Evolutionary conservation across 148 eudicot species (phyloP).

Genomic region (Camellia sinensis): DNA sequence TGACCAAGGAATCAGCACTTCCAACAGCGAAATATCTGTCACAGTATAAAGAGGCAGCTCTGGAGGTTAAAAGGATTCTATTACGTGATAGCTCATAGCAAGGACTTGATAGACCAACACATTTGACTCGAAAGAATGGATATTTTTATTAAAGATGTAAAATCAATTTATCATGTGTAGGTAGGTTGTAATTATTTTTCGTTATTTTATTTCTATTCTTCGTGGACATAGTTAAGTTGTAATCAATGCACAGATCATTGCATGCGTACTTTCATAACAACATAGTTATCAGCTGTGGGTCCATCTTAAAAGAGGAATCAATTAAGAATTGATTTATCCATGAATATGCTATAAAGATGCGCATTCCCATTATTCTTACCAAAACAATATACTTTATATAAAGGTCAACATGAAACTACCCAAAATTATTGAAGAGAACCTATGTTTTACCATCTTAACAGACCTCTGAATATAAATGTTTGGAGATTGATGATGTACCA

Average conservation of each 20-base stretch:
- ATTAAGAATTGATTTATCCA: neutral
- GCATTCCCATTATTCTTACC: neutral
- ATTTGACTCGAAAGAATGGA: neutral
- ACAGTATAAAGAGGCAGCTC: neutral
- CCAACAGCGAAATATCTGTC: constrained; percentile 97
- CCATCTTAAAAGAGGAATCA: neutral
- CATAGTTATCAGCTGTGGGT: neutral
- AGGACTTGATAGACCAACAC: neutral
- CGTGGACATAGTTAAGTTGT: neutral
- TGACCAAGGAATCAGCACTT: constrained; percentile 98
- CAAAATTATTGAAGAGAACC: neutral
- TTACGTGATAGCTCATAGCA: neutral
- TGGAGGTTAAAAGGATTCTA: neutral
- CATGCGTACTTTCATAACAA: neutral
- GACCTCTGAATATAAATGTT: neutral
- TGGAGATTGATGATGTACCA: neutral
- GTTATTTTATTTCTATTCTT: neutral
- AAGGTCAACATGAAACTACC: neutral
- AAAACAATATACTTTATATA: neutral
- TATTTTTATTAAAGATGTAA: neutral
- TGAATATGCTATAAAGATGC: neutral
- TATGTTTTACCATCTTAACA: neutral
- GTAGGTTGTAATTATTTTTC: neutral
- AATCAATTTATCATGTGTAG: neutral
- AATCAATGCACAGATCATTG: neutral